Percentiles rank a stretch among this genome's conserved stretches.
Conservation (phyloP, 2,329 filamentous ascomycete species). For the Arthroderma uncinatum region DNA sequence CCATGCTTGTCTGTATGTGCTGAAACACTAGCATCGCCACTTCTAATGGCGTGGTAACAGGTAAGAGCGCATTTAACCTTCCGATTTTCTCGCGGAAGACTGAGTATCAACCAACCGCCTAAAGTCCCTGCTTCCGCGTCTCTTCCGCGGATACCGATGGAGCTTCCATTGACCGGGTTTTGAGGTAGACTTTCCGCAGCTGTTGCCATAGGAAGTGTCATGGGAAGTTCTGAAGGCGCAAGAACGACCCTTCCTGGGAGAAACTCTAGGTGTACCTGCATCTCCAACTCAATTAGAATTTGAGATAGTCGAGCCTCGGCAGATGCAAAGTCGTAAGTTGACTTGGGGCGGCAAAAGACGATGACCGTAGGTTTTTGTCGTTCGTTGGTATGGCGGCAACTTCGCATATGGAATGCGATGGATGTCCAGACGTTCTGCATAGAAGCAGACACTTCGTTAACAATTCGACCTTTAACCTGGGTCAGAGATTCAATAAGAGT, state of each 20-base stretch:
- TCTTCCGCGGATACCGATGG: conserved; percentile 1
- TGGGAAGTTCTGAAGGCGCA: neutral
- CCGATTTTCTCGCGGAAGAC: conserved; percentile 1
- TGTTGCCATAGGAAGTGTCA: neutral
- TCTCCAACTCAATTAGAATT: neutral
- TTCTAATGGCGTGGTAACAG: conserved; percentile 8
- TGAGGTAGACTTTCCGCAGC: neutral
- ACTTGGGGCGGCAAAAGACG: neutral
- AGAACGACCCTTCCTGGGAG: neutral
- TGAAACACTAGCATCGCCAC: neutral
- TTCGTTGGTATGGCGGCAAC: neutral
- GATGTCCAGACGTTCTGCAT: neutral
- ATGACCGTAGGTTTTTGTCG: neutral
- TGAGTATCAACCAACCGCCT: conserved; percentile 8
- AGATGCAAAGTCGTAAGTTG: neutral
- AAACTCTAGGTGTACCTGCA: neutral
- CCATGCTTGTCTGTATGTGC: conserved; percentile 2
- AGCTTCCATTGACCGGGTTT: conserved; percentile 7
- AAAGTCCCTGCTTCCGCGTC: neutral
- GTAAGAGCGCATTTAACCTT: conserved; percentile 3
- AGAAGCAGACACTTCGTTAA: neutral
- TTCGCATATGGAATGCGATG: neutral
- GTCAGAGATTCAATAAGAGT: neutral
- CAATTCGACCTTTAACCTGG: neutral
- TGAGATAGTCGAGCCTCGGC: neutral